Evolutionary conservation across 176 grass and related monocot genomes (phyloP).

Genomic region (Carex littledalei): DNA sequence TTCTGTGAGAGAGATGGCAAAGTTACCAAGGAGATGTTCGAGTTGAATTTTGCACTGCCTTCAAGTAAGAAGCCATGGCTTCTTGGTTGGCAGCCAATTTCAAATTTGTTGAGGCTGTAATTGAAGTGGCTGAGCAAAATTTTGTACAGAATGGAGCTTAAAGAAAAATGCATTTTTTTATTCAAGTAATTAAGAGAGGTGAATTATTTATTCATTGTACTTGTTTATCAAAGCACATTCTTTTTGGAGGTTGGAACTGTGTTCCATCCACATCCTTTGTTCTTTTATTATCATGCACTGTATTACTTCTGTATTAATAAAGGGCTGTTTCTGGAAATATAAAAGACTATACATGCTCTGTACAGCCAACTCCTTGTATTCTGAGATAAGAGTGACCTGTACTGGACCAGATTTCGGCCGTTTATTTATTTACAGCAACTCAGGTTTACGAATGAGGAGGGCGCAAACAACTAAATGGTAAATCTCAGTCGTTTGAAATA

Average conservation of each 20-base stretch:
- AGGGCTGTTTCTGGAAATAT: neutral
- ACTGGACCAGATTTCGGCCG: too few relatives aligned
- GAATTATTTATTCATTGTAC: slow-evolving; percentile 14
- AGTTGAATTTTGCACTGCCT: slow-evolving; percentile 70
- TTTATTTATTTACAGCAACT: too few relatives aligned
- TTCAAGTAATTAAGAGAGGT: slow-evolving; percentile 1
- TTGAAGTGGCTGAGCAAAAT: neutral
- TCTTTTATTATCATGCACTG: neutral
- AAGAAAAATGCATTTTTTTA: neutral
- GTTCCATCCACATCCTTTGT: neutral
- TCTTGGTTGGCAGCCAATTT: slow-evolving; percentile 88
- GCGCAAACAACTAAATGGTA: too few relatives aligned
- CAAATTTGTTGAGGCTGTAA: slow-evolving; percentile 63
- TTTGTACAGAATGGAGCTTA: neutral
- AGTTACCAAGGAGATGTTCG: slow-evolving; percentile 87
- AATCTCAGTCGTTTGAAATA: too few relatives aligned
- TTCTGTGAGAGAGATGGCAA: slow-evolving; percentile 82
- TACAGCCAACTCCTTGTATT: too few relatives aligned
- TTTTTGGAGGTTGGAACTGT: neutral
- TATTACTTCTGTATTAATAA: neutral
- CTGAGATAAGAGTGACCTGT: too few relatives aligned
- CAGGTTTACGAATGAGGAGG: too few relatives aligned
- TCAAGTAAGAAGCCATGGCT: slow-evolving; percentile 72
- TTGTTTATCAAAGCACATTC: neutral
- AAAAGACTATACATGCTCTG: too few relatives aligned